Evolutionary conservation across 305 asterid genomes (phyloP).

Genomic region (Nicotiana rustica): DNA sequence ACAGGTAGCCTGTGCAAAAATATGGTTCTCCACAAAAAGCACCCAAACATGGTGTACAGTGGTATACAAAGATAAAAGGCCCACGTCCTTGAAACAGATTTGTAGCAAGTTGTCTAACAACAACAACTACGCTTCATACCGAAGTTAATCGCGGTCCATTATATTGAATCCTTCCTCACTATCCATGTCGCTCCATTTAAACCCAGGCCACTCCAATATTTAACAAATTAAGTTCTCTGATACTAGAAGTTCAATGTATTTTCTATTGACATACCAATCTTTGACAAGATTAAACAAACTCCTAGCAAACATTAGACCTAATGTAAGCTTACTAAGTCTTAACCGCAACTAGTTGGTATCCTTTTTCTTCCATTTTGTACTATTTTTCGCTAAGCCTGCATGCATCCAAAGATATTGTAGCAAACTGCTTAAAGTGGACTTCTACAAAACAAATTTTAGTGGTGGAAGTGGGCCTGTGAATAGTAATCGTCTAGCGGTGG

Average conservation of each 20-base stretch:
- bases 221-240: background rate
- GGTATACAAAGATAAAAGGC: background rate
- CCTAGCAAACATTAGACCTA: background rate
- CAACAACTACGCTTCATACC: slow-evolving; percentile 12
- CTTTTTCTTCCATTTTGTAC: background rate
- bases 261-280: background rate
- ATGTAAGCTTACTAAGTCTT: background rate
- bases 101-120: background rate
- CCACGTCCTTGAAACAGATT: background rate
- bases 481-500: background rate
- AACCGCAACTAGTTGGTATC: background rate
- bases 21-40: background rate
- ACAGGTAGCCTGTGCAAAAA: background rate
- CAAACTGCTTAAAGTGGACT: slow-evolving; percentile 1
- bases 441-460: background rate
- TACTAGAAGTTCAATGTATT: background rate
- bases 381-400: background rate
- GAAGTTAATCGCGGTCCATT: background rate
- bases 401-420: background rate
- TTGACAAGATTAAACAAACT: background rate
- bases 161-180: slow-evolving; percentile 4
- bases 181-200: background rate
- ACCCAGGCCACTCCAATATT: background rate
- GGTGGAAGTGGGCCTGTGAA: background rate
- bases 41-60: background rate